Conservation (phyloP, 805 yeast species). For the Allodekkera sacchari region DNA sequence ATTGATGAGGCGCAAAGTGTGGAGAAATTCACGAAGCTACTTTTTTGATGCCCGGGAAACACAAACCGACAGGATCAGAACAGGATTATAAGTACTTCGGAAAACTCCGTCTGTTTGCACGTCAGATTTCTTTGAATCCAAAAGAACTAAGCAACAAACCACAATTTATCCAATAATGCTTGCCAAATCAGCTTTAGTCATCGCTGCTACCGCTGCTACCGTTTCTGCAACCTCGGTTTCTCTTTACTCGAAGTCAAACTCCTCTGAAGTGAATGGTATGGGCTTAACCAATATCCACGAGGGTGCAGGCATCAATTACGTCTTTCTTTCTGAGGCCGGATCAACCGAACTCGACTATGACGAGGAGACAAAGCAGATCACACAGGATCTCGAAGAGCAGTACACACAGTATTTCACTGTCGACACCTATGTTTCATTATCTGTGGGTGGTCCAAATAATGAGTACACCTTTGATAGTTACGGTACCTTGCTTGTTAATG, state of each 20-base stretch:
- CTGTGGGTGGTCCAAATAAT: constrained; percentile 5
- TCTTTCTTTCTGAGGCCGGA: constrained; percentile 21
- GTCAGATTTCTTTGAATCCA: too few species aligned
- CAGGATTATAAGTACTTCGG: too few species aligned
- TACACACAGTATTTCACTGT: constrained; percentile 2
- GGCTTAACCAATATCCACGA: constrained; percentile 30
- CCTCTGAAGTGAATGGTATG: background rate
- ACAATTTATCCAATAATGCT: too few species aligned
- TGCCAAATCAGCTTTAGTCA: too few species aligned
- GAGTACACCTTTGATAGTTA: constrained; percentile 1
- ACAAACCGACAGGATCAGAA: too few species aligned
- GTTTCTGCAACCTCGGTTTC: too few species aligned
- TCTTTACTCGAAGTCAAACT: background rate
- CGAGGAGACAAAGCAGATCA: constrained; percentile 5
- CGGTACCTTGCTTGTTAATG: constrained; percentile 20
- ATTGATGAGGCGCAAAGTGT: too few species aligned
- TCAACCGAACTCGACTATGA: constrained; percentile 9
- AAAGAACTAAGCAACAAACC: too few species aligned
- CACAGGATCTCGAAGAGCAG: constrained; percentile 1
- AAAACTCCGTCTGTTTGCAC: too few species aligned
- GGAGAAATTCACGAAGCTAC: too few species aligned
- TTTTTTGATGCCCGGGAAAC: too few species aligned
- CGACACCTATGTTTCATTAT: background rate
- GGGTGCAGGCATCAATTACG: constrained; percentile 41
- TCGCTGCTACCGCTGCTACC: too few species aligned